Evolutionary conservation across 2,329 filamentous ascomycete genomes (phyloP), one percentile per base, ranked within the genome.

Genomic region (Talaromyces sp.): DNA sequence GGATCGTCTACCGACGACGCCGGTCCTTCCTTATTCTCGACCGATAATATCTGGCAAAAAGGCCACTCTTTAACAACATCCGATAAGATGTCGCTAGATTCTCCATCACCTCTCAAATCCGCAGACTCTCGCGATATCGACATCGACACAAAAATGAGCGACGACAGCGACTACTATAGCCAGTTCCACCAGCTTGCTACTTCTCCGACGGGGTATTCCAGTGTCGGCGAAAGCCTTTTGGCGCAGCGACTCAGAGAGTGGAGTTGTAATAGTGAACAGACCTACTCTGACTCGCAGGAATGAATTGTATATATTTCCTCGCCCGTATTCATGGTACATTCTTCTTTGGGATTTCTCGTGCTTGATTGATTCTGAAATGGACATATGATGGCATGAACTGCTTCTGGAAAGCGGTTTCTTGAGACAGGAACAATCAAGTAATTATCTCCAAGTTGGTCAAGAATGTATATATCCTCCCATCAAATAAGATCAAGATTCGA

Each of bases 151-250:
- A 19, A 53, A 11, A 37, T 46, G 19, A 37, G 60, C 8, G 56
- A 61, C 70, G 71, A 50, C 65, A 64, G 41, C 69, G 74, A 63
- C 64, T 69, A 57, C 62, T 90, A 91, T 67, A 82, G 83, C 66
- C 91, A 91, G 68, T 81, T 90, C 19, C 84, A 69, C 65, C 88
- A 81, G 67, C 86, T 37, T 79, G 83, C 1, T 82, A 84, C 77
- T 0, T 85, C 81, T 63, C 56, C 68, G 64, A 21, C 69, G 64
- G 8, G 70, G 69, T 54, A 71, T 69, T 51, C 57, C n/a, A 55
- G 82, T 3, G 74, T 74, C 1, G 78, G 82, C 4, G 86, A 90
- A 65, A 84, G 89, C 2, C 72, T 94, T 15, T 75, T 94, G 15
- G 89, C 89, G 10, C 84, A 84, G 68, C 81, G 85, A 58, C 74